Evolutionary conservation across 768 basidiomycete genomes (phyloP).

Genomic region (Termitomyces sp.): DNA sequence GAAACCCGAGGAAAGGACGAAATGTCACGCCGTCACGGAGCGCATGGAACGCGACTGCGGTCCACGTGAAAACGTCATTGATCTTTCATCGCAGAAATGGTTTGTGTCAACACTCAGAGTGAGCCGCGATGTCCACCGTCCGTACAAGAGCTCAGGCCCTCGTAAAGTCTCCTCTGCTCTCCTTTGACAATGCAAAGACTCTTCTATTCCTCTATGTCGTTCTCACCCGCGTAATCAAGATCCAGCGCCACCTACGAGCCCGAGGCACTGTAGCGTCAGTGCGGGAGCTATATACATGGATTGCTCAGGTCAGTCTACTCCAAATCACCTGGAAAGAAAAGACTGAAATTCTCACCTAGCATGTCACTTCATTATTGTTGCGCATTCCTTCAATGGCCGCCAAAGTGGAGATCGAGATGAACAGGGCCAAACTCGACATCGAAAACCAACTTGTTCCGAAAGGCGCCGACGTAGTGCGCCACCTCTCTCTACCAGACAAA

Average conservation of each 20-base stretch:
- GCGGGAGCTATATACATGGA: constrained; percentile 52
- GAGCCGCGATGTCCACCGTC: constrained; percentile 15
- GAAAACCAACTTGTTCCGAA: constrained; percentile 67
- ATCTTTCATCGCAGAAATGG: background rate
- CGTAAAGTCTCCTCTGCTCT: constrained; percentile 15
- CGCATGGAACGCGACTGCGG: constrained; percentile 1
- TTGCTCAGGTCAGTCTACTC: constrained; percentile 46
- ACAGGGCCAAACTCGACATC: constrained; percentile 60
- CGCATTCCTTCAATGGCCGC: constrained; percentile 58
- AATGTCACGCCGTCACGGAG: constrained; percentile 7
- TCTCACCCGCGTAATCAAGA: constrained; percentile 48
- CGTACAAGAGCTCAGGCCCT: constrained; percentile 15
- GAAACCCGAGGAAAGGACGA: background rate
- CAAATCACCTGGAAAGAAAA: background rate
- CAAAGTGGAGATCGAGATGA: constrained; percentile 65
- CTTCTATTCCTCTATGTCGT: constrained; percentile 60
- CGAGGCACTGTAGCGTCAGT: constrained; percentile 51
- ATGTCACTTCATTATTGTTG: constrained; percentile 53
- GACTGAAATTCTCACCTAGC: constrained; percentile 33
- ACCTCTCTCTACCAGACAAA: constrained; percentile 62
- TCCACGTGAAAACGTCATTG: constrained; percentile 17
- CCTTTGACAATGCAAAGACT: constrained; percentile 53
- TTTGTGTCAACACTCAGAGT: background rate
- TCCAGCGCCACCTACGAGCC: constrained; percentile 62
- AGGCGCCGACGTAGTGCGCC: constrained; percentile 58